Conservation (phyloP, 2,329 filamentous ascomycete genomes). For the Myrmaecium sp. region DNA sequence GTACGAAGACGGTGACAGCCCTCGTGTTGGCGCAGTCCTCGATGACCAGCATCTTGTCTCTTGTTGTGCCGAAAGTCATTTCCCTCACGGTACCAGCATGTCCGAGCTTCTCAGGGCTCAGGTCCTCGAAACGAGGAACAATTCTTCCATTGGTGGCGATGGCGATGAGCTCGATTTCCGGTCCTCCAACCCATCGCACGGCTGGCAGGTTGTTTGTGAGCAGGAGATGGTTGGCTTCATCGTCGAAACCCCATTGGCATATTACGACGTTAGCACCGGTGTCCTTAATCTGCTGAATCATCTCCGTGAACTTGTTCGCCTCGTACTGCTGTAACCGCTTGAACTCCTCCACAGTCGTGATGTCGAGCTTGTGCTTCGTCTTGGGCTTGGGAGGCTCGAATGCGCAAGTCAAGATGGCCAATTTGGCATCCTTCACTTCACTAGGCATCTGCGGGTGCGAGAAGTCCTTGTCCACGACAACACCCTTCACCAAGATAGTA, state of each 20-base stretch:
- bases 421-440: slow-evolving; percentile 86
- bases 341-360: slow-evolving; percentile 93
- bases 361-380: slow-evolving; percentile 98
- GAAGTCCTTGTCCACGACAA: slow-evolving; percentile 99
- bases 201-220: slow-evolving; percentile 92
- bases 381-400: slow-evolving; percentile 99
- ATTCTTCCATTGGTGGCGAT: slow-evolving; percentile 98
- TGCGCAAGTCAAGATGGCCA: slow-evolving; percentile 92
- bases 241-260: slow-evolving; percentile 98
- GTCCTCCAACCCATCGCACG: slow-evolving; percentile 93
- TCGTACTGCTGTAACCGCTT: slow-evolving; percentile 96
- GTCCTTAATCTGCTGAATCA: slow-evolving; percentile 97
- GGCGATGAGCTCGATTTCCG: slow-evolving; percentile 94
- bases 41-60: slow-evolving; percentile 99
- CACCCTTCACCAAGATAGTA: slow-evolving; percentile 85
- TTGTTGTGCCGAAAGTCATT: slow-evolving; percentile 91
- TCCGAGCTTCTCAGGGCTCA: slow-evolving; percentile 81
- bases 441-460: slow-evolving; percentile 98
- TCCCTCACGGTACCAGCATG: slow-evolving; percentile 79
- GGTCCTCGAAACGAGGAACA: slow-evolving; percentile 89
- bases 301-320: slow-evolving; percentile 89
- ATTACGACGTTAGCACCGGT: slow-evolving; percentile 95
- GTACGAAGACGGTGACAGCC: slow-evolving; percentile 88
- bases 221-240: slow-evolving; percentile 93
- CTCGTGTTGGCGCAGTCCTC: slow-evolving; percentile 97